Base-by-base conservation (phyloP, 371 early-diverging fungal genomes). In the Mucor saturninus region DNA sequence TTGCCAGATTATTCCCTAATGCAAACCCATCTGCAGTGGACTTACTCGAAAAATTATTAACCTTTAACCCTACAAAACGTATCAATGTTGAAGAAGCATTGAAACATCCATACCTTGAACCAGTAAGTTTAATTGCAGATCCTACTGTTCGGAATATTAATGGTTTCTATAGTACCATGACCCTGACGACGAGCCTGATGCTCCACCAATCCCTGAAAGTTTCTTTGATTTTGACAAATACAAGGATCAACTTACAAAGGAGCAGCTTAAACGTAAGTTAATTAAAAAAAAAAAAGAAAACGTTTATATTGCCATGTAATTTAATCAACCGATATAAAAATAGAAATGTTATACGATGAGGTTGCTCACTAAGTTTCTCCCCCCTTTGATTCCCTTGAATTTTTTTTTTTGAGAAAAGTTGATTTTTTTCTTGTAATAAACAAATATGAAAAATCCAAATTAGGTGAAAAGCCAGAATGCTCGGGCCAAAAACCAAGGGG, bases 11-110 rank as follows among this genome's bases (percentile, higher is more conserved):
- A 72, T 94, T 92, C 71, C 94, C 95, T 10, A 84, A 89, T 54
- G 96, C 96, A 54, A 92, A 86, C 66, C 91, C 92, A 35, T 64
- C 87, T 74, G 96, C 96, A 9, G 80, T 92, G 31, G 93, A 95
- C 74, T 72, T 99, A 55, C 83, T 99, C 56, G 93, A 95, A 70
- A 89, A 91, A 64, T 83, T 99, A 62, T 88, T 99, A 43, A 88
- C 91, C 5, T 99, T 98, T 61, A 94, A 95, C 74, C 99, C 99
- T 14, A 77, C 79, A 55, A 89, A 92, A 60, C 89, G 99, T 40
- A 93, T 96, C 66, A 95, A 95, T 5, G 99, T 96, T 32, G 92
- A 93, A 68, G 91, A 96, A 62, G 95, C 98, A 39, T 84, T 99
- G 42, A 83, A 82, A 15, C 96, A 98, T 73, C 95, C 95, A 42